A percentile compares a stretch with the other conserved stretches of the same genome.
Evolutionary conservation across 2,329 filamentous ascomycete species (phyloP).

Genomic region (Cercospora berteroae): DNA sequence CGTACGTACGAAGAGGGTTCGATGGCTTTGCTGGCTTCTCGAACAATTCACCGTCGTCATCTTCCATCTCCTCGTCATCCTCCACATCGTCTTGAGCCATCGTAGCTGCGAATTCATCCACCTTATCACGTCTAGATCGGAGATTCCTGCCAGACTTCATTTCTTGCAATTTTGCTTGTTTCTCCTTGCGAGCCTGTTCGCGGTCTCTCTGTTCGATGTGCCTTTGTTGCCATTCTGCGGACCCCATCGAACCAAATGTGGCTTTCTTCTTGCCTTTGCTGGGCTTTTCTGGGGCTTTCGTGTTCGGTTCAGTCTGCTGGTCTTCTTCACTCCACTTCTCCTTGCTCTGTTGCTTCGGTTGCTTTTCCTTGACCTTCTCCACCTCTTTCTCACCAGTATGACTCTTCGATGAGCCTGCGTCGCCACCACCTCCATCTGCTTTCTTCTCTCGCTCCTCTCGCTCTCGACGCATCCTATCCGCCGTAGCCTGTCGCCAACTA

Average conservation of each 20-base stretch:
- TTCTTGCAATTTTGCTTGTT: background rate
- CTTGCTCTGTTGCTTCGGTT: background rate
- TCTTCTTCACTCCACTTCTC: background rate
- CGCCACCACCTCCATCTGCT: background rate
- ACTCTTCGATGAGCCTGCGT: background rate
- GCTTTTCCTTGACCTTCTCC: background rate
- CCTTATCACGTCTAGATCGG: background rate
- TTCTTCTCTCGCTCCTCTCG: background rate
- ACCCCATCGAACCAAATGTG: background rate
- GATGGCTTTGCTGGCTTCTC: background rate
- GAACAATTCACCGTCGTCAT: background rate
- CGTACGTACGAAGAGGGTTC: background rate
- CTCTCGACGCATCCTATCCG: background rate
- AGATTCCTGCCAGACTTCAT: background rate
- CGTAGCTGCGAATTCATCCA: background rate
- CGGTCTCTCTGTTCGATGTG: background rate
- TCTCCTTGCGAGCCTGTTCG: background rate
- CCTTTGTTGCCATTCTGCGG: background rate
- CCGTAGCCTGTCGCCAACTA: background rate
- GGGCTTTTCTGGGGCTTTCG: background rate
- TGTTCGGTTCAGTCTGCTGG: background rate
- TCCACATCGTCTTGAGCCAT: background rate
- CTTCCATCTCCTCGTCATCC: background rate
- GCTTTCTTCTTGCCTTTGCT: background rate
- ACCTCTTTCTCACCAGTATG: background rate